Evolutionary conservation across 2,329 filamentous ascomycete genomes (phyloP).

Genomic region (Neopestalotiopsis clavispora): DNA sequence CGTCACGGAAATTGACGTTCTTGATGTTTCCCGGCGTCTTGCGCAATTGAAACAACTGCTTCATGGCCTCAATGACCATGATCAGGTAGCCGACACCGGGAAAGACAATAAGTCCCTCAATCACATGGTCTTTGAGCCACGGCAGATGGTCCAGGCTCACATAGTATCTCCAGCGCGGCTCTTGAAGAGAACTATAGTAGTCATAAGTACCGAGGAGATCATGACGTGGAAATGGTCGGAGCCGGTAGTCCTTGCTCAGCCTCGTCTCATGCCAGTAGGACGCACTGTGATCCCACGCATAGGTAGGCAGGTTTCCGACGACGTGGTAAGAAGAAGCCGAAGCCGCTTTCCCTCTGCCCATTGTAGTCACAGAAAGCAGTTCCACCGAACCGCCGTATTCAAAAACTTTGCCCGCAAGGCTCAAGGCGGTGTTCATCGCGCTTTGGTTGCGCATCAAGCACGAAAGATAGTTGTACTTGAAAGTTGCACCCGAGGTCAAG

Average conservation of each 20-base stretch:
- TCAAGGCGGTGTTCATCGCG: neutral
- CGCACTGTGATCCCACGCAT: constrained; percentile 28
- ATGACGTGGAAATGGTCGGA: constrained; percentile 27
- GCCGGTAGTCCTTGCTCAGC: constrained; percentile 24
- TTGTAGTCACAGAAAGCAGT: no score
- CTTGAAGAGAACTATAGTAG: constrained; percentile 33
- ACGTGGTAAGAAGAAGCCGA: neutral
- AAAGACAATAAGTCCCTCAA: constrained; percentile 45
- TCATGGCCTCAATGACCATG: constrained; percentile 47
- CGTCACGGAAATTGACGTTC: constrained; percentile 16
- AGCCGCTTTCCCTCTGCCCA: no score
- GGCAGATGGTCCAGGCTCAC: constrained; percentile 42
- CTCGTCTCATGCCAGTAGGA: constrained; percentile 29
- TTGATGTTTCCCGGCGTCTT: constrained; percentile 6
- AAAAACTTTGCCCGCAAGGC: constrained; percentile 4
- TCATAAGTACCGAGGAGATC: constrained; percentile 36
- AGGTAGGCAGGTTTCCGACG: constrained; percentile 25
- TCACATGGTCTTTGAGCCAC: constrained; percentile 50
- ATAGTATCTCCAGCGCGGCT: constrained; percentile 47
- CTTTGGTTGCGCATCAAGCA: neutral
- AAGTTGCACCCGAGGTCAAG: neutral
- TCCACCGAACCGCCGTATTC: neutral
- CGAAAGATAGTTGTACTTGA: neutral
- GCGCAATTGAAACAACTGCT: constrained; percentile 22
- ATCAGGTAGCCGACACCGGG: constrained; percentile 48